Conservation (phyloP, 2,329 filamentous ascomycete species). For the Annulohypoxylon truncatum region DNA sequence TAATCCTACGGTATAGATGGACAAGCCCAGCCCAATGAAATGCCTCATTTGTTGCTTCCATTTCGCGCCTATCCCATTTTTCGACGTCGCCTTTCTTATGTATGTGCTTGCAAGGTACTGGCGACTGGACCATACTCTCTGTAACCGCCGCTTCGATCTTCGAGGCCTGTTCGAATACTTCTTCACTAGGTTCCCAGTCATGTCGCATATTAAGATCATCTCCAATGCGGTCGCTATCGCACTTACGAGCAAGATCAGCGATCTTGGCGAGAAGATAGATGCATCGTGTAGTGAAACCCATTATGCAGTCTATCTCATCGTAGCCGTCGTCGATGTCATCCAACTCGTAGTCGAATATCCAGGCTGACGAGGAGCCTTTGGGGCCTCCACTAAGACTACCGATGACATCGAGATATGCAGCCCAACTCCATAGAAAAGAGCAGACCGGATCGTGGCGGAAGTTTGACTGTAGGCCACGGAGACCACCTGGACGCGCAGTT, state of each 20-base stretch:
- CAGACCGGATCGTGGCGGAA: slow-evolving; percentile 68
- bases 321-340: slow-evolving; percentile 65
- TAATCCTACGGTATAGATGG: slow-evolving; percentile 78
- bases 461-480: slow-evolving; percentile 64
- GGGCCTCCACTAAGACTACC: slow-evolving; percentile 74
- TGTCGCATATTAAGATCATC: slow-evolving; percentile 60
- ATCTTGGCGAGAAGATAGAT: slow-evolving; percentile 77
- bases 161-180: slow-evolving; percentile 67
- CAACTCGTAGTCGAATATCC: slow-evolving; percentile 63
- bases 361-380: slow-evolving; percentile 61
- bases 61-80: slow-evolving; percentile 70
- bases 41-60: slow-evolving; percentile 78
- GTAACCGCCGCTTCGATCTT: slow-evolving; percentile 71
- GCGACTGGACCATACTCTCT: slow-evolving; percentile 61
- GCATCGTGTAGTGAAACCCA: slow-evolving; percentile 80
- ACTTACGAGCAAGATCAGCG: slow-evolving; percentile 75
- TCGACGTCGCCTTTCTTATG: slow-evolving; percentile 62
- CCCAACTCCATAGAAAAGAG: slow-evolving; percentile 84
- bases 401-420: slow-evolving; percentile 84
- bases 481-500: slow-evolving; percentile 64
- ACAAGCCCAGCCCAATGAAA: slow-evolving; percentile 84
- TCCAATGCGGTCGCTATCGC: slow-evolving; percentile 73
- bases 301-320: slow-evolving; percentile 82
- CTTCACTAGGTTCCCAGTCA: slow-evolving; percentile 68
- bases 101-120: slow-evolving; percentile 60